phyloP scores from a whole-genome alignment of 2,329 filamentous ascomycete species.

The Xenoacremonium recifei region DNA sequence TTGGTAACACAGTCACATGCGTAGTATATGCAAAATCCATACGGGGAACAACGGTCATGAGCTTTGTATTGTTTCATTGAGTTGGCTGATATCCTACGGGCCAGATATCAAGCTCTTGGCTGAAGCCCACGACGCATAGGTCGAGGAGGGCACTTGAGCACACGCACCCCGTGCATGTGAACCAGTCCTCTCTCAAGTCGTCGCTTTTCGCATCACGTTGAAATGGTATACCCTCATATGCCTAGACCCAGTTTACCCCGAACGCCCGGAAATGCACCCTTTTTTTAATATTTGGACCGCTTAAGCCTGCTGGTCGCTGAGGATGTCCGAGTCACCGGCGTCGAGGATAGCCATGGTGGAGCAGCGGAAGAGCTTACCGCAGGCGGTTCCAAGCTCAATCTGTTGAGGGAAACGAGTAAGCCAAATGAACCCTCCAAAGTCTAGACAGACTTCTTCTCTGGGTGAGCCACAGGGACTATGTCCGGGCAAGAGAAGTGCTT shows the following conservation, averaged over 20 bases:
- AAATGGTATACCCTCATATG: constrained; percentile 38
- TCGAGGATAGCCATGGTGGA: constrained; percentile 96
- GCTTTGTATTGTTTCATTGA: constrained; percentile 37
- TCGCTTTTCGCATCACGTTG: constrained; percentile 32
- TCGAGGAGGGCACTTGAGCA: constrained; percentile 22
- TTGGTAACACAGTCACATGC: no score
- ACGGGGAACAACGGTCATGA: constrained; percentile 34
- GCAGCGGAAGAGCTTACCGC: constrained; percentile 98
- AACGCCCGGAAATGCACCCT: constrained; percentile 42
- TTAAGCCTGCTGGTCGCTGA: constrained; percentile 72
- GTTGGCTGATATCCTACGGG: constrained; percentile 19
- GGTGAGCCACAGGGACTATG: constrained; percentile 52
- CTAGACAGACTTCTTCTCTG: constrained; percentile 88
- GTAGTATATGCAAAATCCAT: no score
- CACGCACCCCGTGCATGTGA: constrained; percentile 7
- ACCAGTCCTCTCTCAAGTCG: constrained; percentile 25
- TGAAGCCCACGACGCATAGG: constrained; percentile 24
- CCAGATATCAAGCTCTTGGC: constrained; percentile 17
- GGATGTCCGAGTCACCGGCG: constrained; percentile 97
- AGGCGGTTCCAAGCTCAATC: constrained; percentile 98
- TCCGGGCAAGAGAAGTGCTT: constrained; percentile 22
- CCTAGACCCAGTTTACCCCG: constrained; percentile 36
- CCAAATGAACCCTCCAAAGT: constrained; percentile 83
- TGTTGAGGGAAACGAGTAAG: constrained; percentile 58
- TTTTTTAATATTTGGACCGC: constrained; percentile 14